Percentiles rank a stretch among this genome's conserved stretches.
Evolutionary conservation across 1,284 basidiomycete species (phyloP).

Genomic region (Ceratobasidium sp.): DNA sequence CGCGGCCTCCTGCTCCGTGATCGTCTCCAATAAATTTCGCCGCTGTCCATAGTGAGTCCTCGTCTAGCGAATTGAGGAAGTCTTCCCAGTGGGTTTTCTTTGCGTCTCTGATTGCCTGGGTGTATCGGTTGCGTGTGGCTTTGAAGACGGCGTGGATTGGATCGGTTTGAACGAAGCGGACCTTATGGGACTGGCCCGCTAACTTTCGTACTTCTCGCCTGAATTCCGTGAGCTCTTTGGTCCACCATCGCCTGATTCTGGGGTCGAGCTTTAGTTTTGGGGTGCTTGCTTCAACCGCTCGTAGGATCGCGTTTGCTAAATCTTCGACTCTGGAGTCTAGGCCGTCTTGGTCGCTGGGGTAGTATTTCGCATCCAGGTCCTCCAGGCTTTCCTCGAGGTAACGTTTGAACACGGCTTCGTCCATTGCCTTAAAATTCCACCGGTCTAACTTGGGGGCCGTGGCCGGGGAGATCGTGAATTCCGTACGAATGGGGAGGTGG

Average conservation of each 20-base stretch:
- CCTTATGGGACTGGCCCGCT: no score
- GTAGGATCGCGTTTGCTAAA: neutral
- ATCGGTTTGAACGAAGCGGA: no score
- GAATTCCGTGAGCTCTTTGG: conserved; percentile 23
- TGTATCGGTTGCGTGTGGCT: conserved; percentile 17
- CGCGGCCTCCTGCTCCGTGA: neutral
- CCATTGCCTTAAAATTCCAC: neutral
- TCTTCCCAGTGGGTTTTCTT: conserved; percentile 46
- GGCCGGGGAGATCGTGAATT: neutral
- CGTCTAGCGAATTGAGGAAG: no score
- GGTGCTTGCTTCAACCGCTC: no score
- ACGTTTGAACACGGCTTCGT: neutral
- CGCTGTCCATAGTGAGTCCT: conserved; percentile 44
- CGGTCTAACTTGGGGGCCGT: neutral
- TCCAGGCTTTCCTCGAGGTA: neutral
- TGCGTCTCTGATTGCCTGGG: conserved; percentile 6
- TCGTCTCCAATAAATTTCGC: conserved; percentile 17
- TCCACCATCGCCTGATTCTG: conserved; percentile 41
- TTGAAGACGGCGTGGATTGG: conserved; percentile 9
- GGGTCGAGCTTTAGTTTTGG: neutral
- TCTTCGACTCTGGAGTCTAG: neutral
- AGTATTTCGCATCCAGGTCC: neutral
- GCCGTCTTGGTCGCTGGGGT: neutral
- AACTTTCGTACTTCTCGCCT: neutral
- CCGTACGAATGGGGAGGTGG: neutral